Base-by-base conservation (phyloP, 169 alveolate genomes). In the Eimeria sp. region DNA sequence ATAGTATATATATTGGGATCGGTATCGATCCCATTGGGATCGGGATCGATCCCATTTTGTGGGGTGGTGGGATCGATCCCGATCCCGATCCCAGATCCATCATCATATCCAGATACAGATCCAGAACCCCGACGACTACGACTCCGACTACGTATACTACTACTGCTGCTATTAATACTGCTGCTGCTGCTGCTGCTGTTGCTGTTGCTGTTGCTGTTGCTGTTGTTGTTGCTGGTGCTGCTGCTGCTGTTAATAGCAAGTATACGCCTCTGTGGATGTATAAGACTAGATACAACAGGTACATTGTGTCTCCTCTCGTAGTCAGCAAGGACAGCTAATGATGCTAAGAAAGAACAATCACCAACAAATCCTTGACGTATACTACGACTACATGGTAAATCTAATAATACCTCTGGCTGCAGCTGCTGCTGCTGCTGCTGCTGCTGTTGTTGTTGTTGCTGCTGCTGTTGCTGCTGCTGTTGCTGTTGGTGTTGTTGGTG, bases 361-460 rank as follows among this genome's bases (percentile, higher is more conserved):
- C 99, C 99, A 22, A 98, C 99, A 95, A 98, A 98, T 20, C 99
- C 99, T 94, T 99, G 99, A 57, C 97, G 97, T 54, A 98, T 98
- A 78, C 98, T 92, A 45, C 89, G 96, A 73, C 97, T 96, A 95
- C 95, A 75, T n/a, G 98, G 98, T 83, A 75, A 80, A 14, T 96
- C 95, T 13, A 94, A 87, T 94, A 98, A 92, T 30, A 98, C 97
- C 34, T 76, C 61, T 6, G 87, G 65, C 63, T 76, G 87, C 18
- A 16, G 40, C 34, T 0, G 61, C 22, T 27, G 34, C 87, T 76
- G 87, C 87, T 40, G 61, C 87, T 76, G 65, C 87, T 40, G 40
- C 63, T 76, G 87, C 87, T 43, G 61, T 13, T 76, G 87, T 65
- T 40, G 65, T 65, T 76, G 87, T 51, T 75, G 86, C n/a, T 67